phyloP scores from a whole-genome alignment of 768 basidiomycete species.

The Lentinula boryana region DNA sequence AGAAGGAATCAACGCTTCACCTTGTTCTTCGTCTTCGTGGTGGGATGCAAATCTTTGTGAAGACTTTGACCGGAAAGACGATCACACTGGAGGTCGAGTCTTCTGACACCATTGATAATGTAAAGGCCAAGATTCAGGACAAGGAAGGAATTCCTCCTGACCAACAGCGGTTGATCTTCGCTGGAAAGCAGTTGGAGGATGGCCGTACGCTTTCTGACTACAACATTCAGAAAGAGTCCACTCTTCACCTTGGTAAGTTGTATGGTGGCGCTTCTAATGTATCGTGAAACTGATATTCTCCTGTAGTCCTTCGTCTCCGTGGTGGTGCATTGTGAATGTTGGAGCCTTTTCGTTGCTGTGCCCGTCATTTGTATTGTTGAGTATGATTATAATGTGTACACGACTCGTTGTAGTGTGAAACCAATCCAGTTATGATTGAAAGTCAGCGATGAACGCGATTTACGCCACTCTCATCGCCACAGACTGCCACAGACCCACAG shows the following conservation, averaged over 20 bases:
- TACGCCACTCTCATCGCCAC: not conserved
- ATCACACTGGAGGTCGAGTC: slow-evolving; percentile 16
- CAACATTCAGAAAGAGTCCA: slow-evolving; percentile 59
- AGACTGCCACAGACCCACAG: not conserved
- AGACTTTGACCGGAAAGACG: slow-evolving; percentile 54
- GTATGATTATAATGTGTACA: not conserved
- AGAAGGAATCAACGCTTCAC: slow-evolving; percentile 67
- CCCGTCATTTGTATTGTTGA: not conserved
- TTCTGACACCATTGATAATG: not conserved
- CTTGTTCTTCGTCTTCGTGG: slow-evolving; percentile 38
- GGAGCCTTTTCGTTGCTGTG: not conserved
- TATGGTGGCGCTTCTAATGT: not conserved
- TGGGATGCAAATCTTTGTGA: slow-evolving; percentile 64
- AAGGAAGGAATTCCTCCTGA: not conserved
- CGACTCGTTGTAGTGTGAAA: too few species aligned
- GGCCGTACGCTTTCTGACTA: slow-evolving; percentile 75
- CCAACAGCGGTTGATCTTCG: slow-evolving; percentile 45
- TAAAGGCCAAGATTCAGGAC: slow-evolving; percentile 1
- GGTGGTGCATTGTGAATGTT: slow-evolving; percentile 19
- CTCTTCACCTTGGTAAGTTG: slow-evolving; percentile 29
- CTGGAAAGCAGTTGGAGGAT: slow-evolving; percentile 85
- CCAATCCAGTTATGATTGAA: too few species aligned
- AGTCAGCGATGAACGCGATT: too few species aligned
- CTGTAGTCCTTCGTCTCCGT: slow-evolving; percentile 34
- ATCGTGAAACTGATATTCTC: slow-evolving; percentile 7